Percentiles rank a stretch among this genome's conserved stretches.
Conservation (phyloP, 805 yeast species). For the Yamadazyma sp. region DNA sequence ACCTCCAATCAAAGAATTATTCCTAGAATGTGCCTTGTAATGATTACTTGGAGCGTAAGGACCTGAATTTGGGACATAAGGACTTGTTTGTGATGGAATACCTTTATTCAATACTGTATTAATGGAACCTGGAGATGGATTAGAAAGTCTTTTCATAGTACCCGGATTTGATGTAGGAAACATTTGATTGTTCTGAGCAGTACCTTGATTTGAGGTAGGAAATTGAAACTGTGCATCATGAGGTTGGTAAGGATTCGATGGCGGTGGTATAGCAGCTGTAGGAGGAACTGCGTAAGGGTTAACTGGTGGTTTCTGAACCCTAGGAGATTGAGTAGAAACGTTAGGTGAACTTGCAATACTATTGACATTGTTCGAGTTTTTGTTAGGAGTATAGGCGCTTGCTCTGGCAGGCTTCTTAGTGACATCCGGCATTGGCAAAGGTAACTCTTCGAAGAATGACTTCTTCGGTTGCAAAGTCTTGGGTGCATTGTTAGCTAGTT, state of each 20-base stretch:
- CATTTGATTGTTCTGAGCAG: neutral
- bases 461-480: conserved; percentile 17
- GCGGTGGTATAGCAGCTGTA: conserved; percentile 1
- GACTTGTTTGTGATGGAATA: conserved; percentile 26
- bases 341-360: conserved; percentile 6
- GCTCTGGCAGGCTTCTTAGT: conserved; percentile 30
- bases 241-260: conserved; percentile 3
- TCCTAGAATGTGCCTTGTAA: conserved; percentile 36
- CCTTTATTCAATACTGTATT: conserved; percentile 24
- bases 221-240: conserved; percentile 1
- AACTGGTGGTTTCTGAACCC: conserved; percentile 16
- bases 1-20: conserved; percentile 38
- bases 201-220: neutral
- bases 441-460: conserved; percentile 60
- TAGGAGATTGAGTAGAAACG: conserved; percentile 9
- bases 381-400: conserved; percentile 12
- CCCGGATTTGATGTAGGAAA: neutral
- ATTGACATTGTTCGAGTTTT: conserved; percentile 10
- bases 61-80: conserved; percentile 43
- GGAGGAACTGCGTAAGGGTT: conserved; percentile 25
- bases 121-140: conserved; percentile 10
- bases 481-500: neutral
- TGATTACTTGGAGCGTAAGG: conserved; percentile 41
- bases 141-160: conserved; percentile 10
- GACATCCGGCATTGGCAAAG: conserved; percentile 33